These are phyloP conservation scores for Spongospora subterranea DNA, from an alignment of 208 protist genomes.

Conservation along the genomic window DNA sequence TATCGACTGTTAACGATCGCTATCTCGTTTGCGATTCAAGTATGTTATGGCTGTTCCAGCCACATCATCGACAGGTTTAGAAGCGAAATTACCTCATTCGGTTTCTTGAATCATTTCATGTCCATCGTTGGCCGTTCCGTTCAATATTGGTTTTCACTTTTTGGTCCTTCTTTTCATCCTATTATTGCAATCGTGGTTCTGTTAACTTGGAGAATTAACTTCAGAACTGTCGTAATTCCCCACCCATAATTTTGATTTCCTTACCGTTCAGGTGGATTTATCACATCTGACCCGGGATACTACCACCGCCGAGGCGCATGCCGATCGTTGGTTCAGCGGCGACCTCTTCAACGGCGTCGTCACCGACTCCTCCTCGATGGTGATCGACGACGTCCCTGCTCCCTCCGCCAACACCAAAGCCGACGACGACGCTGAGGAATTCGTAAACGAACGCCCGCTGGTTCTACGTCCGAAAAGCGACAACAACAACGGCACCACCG, in stretches of 20 bases:
- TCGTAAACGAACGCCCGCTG: background rate
- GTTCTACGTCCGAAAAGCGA: too few species aligned
- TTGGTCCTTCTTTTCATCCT: background rate
- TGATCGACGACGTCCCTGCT: background rate
- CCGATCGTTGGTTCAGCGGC: slow-evolving; percentile 31
- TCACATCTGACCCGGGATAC: background rate
- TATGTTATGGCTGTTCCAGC: background rate
- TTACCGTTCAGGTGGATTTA: background rate
- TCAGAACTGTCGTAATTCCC: background rate
- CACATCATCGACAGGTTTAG: background rate
- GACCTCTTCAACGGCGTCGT: background rate
- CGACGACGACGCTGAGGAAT: background rate
- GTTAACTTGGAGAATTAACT: too few species aligned
- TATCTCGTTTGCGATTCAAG: background rate
- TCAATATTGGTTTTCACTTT: background rate
- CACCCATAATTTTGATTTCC: too few species aligned
- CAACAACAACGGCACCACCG: background rate
- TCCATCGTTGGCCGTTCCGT: too few species aligned
- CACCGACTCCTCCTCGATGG: background rate
- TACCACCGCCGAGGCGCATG: background rate
- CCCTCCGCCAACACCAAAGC: background rate
- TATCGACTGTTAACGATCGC: too few species aligned
- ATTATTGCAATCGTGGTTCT: too few species aligned
- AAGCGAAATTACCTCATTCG: too few species aligned
- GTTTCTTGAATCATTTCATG: too few species aligned